These are phyloP conservation scores for Tricharina praecox DNA, from an alignment of 495 filamentous ascomycete genomes.

Conservation along the genomic window DNA sequence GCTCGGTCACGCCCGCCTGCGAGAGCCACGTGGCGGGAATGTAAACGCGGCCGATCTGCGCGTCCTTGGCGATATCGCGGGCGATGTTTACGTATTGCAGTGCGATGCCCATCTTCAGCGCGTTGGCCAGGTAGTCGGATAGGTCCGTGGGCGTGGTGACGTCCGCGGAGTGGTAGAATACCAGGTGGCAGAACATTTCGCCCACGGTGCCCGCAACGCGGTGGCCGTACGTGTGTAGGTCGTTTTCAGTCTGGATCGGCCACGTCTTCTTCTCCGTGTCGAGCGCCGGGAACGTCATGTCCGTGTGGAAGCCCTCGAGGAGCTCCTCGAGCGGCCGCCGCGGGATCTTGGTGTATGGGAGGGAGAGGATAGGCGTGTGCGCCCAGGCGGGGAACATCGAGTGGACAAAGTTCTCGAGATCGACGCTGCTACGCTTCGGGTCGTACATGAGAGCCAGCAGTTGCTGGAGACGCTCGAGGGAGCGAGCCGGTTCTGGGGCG, in stretches of 20 bases:
- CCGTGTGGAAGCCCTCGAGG: slow-evolving; percentile 44
- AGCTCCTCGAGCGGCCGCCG: slow-evolving; percentile 40
- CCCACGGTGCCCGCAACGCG: slow-evolving; percentile 53
- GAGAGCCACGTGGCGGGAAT: slow-evolving; percentile 44
- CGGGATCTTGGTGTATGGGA: slow-evolving; percentile 39
- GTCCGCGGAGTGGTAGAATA: slow-evolving; percentile 35
- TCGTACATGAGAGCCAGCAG: slow-evolving; percentile 35
- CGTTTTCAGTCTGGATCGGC: slow-evolving; percentile 39
- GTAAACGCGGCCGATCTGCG: slow-evolving; percentile 44
- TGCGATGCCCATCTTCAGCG: slow-evolving; percentile 46
- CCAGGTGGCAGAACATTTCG: slow-evolving; percentile 44
- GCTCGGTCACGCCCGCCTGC: slow-evolving; percentile 35
- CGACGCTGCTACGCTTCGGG: slow-evolving; percentile 8
- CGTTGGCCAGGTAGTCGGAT: slow-evolving; percentile 31
- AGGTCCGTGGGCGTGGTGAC: slow-evolving; percentile 19
- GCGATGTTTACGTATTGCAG: slow-evolving; percentile 58
- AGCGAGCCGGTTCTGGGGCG: slow-evolving; percentile 31
- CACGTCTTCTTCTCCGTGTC: no score
- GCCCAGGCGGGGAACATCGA: slow-evolving; percentile 33
- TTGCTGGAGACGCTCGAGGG: slow-evolving; percentile 32
- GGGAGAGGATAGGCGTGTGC: slow-evolving; percentile 34
- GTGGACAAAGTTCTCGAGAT: slow-evolving; percentile 27
- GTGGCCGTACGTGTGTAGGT: slow-evolving; percentile 40
- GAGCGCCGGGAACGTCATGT: slow-evolving; percentile 34
- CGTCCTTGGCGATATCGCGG: slow-evolving; percentile 47